Percentiles rank a stretch among this genome's conserved stretches.
These are phyloP conservation scores for Scheffersomyces parashehatae DNA, from an alignment of 1,139 yeast species.

Conservation along the genomic window DNA sequence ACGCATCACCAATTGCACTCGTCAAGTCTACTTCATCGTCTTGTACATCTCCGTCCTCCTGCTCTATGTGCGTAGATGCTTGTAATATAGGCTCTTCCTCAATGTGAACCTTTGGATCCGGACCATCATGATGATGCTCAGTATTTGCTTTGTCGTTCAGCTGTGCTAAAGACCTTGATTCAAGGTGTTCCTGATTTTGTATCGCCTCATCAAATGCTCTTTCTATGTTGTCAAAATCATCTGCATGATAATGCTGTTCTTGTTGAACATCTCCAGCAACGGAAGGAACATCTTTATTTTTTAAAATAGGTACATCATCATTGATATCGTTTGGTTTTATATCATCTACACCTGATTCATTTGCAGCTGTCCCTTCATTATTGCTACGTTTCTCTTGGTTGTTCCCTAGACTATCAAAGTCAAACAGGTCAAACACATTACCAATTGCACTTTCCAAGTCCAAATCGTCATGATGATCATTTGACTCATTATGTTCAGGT, in stretches of 20 bases:
- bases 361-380: background rate
- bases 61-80: background rate
- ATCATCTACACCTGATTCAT: slow-evolving; percentile 1
- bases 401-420: slow-evolving; percentile 10
- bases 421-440: slow-evolving; percentile 37
- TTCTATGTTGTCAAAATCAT: slow-evolving; percentile 10
- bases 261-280: background rate
- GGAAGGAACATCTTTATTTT: no score
- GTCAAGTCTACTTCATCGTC: slow-evolving; percentile 8
- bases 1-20: slow-evolving; percentile 10
- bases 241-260: slow-evolving; percentile 6
- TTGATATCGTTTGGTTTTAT: background rate
- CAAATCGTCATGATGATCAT: slow-evolving; percentile 12
- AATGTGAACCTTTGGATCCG: background rate
- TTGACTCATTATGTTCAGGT: background rate
- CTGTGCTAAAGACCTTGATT: background rate
- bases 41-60: background rate
- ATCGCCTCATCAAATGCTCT: slow-evolving; percentile 10
- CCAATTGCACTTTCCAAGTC: slow-evolving; percentile 40
- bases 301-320: background rate
- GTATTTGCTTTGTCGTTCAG: no score
- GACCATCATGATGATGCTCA: background rate
- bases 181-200: slow-evolving; percentile 1
- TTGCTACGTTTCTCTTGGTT: background rate
- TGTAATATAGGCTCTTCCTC: background rate